Percentiles rank a stretch among this genome's conserved stretches.
These are phyloP conservation scores for Cutaneotrichosporon dermatis DNA, from an alignment of 1,284 basidiomycete species.

Conservation along the genomic window DNA sequence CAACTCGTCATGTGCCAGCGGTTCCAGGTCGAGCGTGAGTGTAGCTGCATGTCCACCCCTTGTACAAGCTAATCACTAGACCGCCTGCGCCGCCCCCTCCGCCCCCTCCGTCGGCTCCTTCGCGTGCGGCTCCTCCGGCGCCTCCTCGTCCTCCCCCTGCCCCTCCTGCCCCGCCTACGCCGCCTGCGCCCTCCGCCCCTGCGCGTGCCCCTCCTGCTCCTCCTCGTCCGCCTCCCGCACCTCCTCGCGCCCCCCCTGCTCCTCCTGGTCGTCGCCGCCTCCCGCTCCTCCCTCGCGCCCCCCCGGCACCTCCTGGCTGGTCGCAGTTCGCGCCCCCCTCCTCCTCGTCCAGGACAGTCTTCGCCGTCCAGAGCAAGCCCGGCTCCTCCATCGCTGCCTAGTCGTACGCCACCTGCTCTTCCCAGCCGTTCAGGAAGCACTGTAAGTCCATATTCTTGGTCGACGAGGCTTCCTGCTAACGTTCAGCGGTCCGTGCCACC, in stretches of 20 bases:
- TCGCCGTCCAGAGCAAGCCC: neutral
- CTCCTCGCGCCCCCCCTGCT: conserved; percentile 50
- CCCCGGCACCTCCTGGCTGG: conserved; percentile 23
- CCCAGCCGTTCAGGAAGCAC: conserved; percentile 52
- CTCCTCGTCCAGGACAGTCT: conserved; percentile 20
- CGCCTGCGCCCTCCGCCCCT: conserved; percentile 43
- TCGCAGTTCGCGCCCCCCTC: conserved; percentile 19
- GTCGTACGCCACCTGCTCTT: conserved; percentile 65
- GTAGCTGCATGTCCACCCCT: neutral
- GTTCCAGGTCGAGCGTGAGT: conserved; percentile 56
- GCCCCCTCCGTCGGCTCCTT: conserved; percentile 18
- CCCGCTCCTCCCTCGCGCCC: too few relatives aligned
- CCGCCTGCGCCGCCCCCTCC: conserved; percentile 59
- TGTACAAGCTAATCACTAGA: conserved; percentile 49
- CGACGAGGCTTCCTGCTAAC: neutral
- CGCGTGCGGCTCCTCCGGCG: conserved; percentile 10
- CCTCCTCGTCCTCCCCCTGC: conserved; percentile 13
- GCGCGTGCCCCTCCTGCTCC: conserved; percentile 14
- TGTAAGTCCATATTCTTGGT: conserved; percentile 17
- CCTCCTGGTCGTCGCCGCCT: conserved; percentile 12
- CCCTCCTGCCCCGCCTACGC: conserved; percentile 12
- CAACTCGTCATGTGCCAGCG: conserved; percentile 43
- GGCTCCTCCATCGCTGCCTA: conserved; percentile 39
- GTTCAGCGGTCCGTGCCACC: conserved; percentile 29
- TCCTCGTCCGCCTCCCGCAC: conserved; percentile 54